Base-by-base conservation (phyloP, 768 basidiomycete genomes). In the Mycena polygramma region DNA sequence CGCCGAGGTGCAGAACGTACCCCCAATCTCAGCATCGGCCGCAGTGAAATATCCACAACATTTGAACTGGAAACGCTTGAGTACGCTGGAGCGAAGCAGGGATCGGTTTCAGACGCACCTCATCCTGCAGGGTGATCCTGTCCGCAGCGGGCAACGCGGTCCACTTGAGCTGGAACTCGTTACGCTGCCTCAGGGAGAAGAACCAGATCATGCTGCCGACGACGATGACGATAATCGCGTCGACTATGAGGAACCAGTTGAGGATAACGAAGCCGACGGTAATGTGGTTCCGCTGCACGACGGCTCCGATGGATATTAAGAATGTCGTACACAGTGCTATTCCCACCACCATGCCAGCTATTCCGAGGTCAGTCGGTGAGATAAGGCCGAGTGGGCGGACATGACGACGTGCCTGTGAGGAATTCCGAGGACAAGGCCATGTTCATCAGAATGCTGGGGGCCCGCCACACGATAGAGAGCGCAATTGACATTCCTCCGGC, bases 31-130 rank as follows among this genome's bases (percentile, higher is more conserved):
- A 41, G 86, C 85, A 5, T 83, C 87, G 4, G 88, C 88, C 24
- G 88, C 88, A 71, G 88, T 88, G 77, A 93, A 93, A 80, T 95
- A 97, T 20, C 96, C 96, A 75, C 96, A 97, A 82, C 96, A 97
- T 65, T 81, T 78, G 74, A 95, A 85, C 95, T 96, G 66, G n/a
- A 62, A 55, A 30, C 48, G 48, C 61, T 45, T 57, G 60, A 57
- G n/a, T 24, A 36, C 39, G 20, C 30, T 45, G 41, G 9, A 10
- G 41, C 41, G 15, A 41, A 15, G 41, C 15, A 41, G 2, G 41
- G 8, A 41, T 11, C 30, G 30, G 30, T 30, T 30, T 10, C 35
- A 11, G 20, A 80, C 86, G 69, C 71, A 95, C 95, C 85, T 85
- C 80, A 74, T 97, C 90, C 80, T 97, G 96, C 36, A 97, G 79